These are phyloP conservation scores for Trypanosoma caninum DNA, from an alignment of 208 protist genomes.

Conservation along the genomic window DNA sequence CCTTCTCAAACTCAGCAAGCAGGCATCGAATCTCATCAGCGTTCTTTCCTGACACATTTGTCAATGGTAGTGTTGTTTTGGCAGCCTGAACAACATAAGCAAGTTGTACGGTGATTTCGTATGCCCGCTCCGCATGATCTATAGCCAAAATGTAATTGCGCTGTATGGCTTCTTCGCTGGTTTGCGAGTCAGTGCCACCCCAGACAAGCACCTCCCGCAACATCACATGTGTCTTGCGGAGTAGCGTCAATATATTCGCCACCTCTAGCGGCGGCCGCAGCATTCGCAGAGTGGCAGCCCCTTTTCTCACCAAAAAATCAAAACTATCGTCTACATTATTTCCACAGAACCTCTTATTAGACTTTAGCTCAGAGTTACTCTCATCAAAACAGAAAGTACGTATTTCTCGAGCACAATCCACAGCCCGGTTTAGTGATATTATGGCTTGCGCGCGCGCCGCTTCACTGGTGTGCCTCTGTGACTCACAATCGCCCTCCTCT, in stretches of 20 bases:
- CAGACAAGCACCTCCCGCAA: slow-evolving; percentile 8
- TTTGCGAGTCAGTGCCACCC: neutral
- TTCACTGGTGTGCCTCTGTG: neutral
- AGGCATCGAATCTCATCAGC: neutral
- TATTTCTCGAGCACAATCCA: neutral
- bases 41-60: neutral
- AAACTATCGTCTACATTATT: too few relatives aligned
- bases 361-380: too few relatives aligned
- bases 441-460: neutral
- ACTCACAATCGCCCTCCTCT: neutral
- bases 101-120: neutral
- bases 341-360: too few relatives aligned
- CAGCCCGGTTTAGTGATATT: neutral
- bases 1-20: slow-evolving; percentile 2
- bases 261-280: slow-evolving; percentile 10
- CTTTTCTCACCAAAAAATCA: neutral
- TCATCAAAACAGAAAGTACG: neutral
- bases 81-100: neutral
- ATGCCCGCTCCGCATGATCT: slow-evolving; percentile 15
- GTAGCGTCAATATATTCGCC: slow-evolving; percentile 6
- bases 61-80: neutral
- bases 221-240: slow-evolving; percentile 14
- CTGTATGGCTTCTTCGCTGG: neutral
- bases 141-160: slow-evolving; percentile 6
- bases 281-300: neutral